Percentiles rank a stretch among this genome's conserved stretches.
These are phyloP conservation scores for Plasmodium berghei DNA, from an alignment of 169 alveolate genomes.

Conservation along the genomic window DNA sequence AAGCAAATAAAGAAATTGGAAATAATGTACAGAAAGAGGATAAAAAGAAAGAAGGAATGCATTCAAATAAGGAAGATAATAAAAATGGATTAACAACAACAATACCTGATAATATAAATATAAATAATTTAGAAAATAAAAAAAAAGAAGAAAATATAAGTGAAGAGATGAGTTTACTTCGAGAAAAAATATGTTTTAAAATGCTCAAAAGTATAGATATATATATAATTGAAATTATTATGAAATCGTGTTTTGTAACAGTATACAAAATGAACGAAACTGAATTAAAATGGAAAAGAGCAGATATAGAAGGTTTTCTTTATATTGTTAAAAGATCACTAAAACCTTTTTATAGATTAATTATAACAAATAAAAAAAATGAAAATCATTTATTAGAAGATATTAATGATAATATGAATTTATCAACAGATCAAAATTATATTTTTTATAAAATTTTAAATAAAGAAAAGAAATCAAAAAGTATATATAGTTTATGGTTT, in stretches of 20 bases:
- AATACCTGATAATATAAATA: neutral
- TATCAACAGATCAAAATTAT: constrained; percentile 79
- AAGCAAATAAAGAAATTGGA: neutral
- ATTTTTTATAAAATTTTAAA: constrained; percentile 77
- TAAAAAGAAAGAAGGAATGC: neutral
- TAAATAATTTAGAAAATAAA: neutral
- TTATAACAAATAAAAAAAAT: constrained; percentile 81
- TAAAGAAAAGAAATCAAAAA: constrained; percentile 28
- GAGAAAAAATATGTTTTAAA: constrained; percentile 80
- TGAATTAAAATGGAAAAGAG: constrained; percentile 81
- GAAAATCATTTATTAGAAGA: constrained; percentile 82
- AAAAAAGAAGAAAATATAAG: constrained; percentile 8
- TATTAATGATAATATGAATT: constrained; percentile 79
- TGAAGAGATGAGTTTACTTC: constrained; percentile 47
- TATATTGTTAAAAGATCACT: constrained; percentile 76
- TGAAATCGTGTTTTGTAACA: constrained; percentile 84
- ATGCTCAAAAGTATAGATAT: constrained; percentile 78
- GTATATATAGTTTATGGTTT: constrained; percentile 56
- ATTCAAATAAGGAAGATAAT: neutral
- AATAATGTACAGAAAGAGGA: neutral
- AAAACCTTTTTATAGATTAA: constrained; percentile 77
- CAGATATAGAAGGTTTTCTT: constrained; percentile 83
- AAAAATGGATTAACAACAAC: neutral
- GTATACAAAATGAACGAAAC: constrained; percentile 78
- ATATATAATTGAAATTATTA: constrained; percentile 73